A percentile compares a stretch with the other conserved stretches of the same genome.
Conservation (phyloP, 495 filamentous ascomycete genomes). For the Bacidia rubella region DNA sequence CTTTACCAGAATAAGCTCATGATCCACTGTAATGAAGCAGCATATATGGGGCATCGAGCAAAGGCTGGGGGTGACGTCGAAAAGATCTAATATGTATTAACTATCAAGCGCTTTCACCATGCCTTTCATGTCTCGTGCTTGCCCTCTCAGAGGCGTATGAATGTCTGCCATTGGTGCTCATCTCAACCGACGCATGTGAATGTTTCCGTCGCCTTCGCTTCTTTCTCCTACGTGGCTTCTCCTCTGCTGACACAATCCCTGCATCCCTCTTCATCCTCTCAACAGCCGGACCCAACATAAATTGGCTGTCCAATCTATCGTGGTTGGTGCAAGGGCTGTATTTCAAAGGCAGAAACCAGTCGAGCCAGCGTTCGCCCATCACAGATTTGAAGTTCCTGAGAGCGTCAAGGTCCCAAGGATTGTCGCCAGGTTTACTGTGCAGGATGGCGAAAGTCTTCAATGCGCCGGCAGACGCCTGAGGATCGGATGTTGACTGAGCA, state of each 20-base stretch:
- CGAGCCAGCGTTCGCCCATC: constrained; percentile 53
- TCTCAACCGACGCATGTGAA: not conserved
- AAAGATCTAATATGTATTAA: too few species aligned
- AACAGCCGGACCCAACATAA: constrained; percentile 38
- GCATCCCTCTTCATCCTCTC: constrained; percentile 35
- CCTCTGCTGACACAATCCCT: constrained; percentile 20
- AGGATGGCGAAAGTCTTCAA: constrained; percentile 63
- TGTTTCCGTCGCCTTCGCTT: constrained; percentile 9
- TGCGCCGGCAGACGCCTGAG: constrained; percentile 7
- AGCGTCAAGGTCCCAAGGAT: constrained; percentile 60
- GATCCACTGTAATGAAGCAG: too few species aligned
- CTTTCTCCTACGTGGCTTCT: constrained; percentile 10
- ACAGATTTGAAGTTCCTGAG: constrained; percentile 59
- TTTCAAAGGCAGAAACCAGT: constrained; percentile 63
- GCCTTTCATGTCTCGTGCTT: too few species aligned
- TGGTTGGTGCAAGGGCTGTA: constrained; percentile 49
- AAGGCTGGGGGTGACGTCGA: too few species aligned
- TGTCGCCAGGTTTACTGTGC: constrained; percentile 56
- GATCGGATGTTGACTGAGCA: constrained; percentile 6
- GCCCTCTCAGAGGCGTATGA: not conserved
- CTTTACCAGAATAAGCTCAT: too few species aligned
- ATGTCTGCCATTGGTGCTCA: not conserved
- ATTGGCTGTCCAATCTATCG: constrained; percentile 31
- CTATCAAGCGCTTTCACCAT: too few species aligned
- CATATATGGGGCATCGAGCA: too few species aligned